Conservation (phyloP, 1,284 basidiomycete genomes). For the Marasmius oreades region DNA sequence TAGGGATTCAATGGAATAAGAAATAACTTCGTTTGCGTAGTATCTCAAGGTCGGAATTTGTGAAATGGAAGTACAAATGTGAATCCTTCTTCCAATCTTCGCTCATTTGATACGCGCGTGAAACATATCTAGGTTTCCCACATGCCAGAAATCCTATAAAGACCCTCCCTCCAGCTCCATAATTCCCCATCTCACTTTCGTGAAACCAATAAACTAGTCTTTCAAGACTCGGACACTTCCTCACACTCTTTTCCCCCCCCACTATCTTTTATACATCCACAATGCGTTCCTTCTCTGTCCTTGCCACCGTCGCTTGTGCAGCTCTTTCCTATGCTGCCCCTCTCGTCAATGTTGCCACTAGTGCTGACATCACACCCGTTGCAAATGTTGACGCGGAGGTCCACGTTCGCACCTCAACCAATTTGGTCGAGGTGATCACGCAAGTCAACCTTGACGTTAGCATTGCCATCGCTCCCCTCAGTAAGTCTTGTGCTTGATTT, state of each 20-base stretch:
- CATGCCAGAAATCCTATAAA: neutral
- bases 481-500: neutral
- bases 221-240: constrained; percentile 20
- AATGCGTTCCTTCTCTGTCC: constrained; percentile 45
- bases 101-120: neutral
- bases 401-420: neutral
- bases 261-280: constrained; percentile 24
- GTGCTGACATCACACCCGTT: constrained; percentile 2
- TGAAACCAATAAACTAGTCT: constrained; percentile 7
- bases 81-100: neutral
- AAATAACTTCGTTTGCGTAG: no score
- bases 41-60: neutral
- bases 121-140: neutral
- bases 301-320: constrained; percentile 35
- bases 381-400: constrained; percentile 2
- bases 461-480: neutral
- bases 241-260: constrained; percentile 26
- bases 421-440: neutral
- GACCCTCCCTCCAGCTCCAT: neutral
- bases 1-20: no score
- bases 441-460: neutral
- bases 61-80: neutral
- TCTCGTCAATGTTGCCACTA: neutral
- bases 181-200: constrained; percentile 12
- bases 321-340: constrained; percentile 26